phyloP scores from a whole-genome alignment of 2,329 filamentous ascomycete genomes.

The Ustilaginoidea virens region DNA sequence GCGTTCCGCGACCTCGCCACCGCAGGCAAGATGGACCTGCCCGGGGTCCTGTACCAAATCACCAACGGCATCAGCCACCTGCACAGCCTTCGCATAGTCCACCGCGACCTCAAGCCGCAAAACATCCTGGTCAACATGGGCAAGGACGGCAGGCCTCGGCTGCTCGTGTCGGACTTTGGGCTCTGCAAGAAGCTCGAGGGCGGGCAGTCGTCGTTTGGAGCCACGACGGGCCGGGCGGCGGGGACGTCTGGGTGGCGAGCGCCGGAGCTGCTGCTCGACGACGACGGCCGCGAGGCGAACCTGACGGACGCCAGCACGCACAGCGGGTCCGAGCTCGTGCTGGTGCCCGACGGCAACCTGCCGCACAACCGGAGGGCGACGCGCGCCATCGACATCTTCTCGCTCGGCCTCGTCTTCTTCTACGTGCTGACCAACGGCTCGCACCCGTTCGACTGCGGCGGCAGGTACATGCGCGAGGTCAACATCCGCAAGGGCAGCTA shows the following conservation, averaged over 20 bases:
- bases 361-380: slow-evolving; percentile 63
- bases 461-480: slow-evolving; percentile 88
- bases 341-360: slow-evolving; percentile 41
- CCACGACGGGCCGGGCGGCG: slow-evolving; percentile 82
- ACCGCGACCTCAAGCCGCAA: slow-evolving; percentile 92
- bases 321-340: slow-evolving; percentile 44
- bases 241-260: slow-evolving; percentile 95
- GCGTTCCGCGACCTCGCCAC: slow-evolving; percentile 53
- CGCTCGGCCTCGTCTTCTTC: slow-evolving; percentile 92
- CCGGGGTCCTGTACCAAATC: slow-evolving; percentile 73
- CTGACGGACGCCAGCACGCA: slow-evolving; percentile 38
- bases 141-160: slow-evolving; percentile 55
- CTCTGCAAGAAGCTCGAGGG: slow-evolving; percentile 94
- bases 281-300: slow-evolving; percentile 42
- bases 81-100: slow-evolving; percentile 84
- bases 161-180: slow-evolving; percentile 94
- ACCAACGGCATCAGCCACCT: slow-evolving; percentile 78
- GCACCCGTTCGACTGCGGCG: slow-evolving; percentile 89
- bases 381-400: slow-evolving; percentile 94
- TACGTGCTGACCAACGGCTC: slow-evolving; percentile 89
- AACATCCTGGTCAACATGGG: slow-evolving; percentile 80
- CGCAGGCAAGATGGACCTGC: slow-evolving; percentile 60
- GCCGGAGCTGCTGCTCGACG: slow-evolving; percentile 76
- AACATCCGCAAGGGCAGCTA: slow-evolving; percentile 89
- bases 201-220: slow-evolving; percentile 85